Evolutionary conservation across 805 yeast species (phyloP).

Genomic region (Schwanniomyces yamadae): DNA sequence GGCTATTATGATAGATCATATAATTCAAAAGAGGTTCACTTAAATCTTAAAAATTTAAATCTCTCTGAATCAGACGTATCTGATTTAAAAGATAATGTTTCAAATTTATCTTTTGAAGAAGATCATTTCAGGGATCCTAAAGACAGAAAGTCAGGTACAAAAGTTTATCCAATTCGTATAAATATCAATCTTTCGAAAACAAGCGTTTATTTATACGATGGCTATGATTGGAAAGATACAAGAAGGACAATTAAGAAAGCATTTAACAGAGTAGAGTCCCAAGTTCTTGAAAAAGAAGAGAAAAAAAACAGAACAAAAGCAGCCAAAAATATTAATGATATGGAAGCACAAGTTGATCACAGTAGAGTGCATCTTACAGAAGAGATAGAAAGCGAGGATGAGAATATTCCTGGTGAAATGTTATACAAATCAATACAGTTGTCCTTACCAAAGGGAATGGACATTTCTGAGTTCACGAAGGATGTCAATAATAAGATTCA

Average conservation of each 20-base stretch:
- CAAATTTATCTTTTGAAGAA: conserved; percentile 20
- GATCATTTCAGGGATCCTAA: conserved; percentile 20
- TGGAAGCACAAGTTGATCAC: background rate
- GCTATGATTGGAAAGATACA: conserved; percentile 88
- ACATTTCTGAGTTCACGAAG: conserved; percentile 46
- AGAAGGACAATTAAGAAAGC: conserved; percentile 64
- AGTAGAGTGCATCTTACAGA: background rate
- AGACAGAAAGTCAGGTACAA: background rate
- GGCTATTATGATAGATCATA: conserved; percentile 14
- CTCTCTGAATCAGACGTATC: background rate
- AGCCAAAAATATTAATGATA: background rate
- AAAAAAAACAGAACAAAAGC: background rate
- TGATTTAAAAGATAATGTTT: conserved; percentile 2
- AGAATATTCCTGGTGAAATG: conserved; percentile 52
- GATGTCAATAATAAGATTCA: conserved; percentile 50
- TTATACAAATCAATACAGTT: conserved; percentile 81
- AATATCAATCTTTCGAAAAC: conserved; percentile 39
- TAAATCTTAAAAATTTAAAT: background rate
- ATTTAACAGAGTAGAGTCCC: conserved; percentile 58
- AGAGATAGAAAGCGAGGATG: conserved; percentile 11
- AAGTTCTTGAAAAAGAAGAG: conserved; percentile 23
- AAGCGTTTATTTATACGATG: conserved; percentile 66
- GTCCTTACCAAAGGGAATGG: conserved; percentile 48
- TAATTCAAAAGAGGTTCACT: background rate
- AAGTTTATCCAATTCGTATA: conserved; percentile 23